Evolutionary conservation across 345 rosid species (phyloP).

Genomic region (Populus alba): DNA sequence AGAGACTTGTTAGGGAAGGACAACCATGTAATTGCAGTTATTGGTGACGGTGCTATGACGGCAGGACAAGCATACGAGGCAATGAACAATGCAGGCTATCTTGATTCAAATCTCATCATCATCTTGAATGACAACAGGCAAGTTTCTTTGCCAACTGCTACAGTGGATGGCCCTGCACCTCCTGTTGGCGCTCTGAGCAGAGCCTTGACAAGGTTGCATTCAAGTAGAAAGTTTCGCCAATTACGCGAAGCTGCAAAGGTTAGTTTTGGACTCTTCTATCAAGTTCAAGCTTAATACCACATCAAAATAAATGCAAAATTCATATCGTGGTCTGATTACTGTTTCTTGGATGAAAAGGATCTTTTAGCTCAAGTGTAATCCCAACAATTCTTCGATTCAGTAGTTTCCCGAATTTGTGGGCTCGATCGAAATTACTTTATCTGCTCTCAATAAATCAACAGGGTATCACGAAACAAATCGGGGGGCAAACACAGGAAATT

Average conservation of each 20-base stretch:
- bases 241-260: constrained; percentile 45
- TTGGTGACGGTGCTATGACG: constrained; percentile 57
- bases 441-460: neutral
- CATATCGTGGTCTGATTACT: too few species aligned
- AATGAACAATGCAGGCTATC: constrained; percentile 53
- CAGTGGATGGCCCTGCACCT: constrained; percentile 48
- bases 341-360: too few species aligned
- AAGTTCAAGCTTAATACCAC: too few species aligned
- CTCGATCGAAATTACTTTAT: too few species aligned
- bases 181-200: constrained; percentile 47
- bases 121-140: constrained; percentile 50
- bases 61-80: constrained; percentile 58
- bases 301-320: too few species aligned
- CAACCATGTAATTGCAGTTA: constrained; percentile 46
- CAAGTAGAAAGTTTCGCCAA: constrained; percentile 28
- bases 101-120: constrained; percentile 41
- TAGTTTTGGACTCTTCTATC: neutral
- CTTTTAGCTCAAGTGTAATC: too few species aligned
- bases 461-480: constrained; percentile 40
- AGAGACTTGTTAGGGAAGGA: constrained; percentile 47
- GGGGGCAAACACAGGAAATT: constrained; percentile 29
- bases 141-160: constrained; percentile 54
- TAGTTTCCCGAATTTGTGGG: too few species aligned
- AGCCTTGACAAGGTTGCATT: constrained; percentile 34
- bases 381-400: too few species aligned